Conservation (phyloP, 2,329 filamentous ascomycete species). For the Colletotrichum liaoningense region DNA sequence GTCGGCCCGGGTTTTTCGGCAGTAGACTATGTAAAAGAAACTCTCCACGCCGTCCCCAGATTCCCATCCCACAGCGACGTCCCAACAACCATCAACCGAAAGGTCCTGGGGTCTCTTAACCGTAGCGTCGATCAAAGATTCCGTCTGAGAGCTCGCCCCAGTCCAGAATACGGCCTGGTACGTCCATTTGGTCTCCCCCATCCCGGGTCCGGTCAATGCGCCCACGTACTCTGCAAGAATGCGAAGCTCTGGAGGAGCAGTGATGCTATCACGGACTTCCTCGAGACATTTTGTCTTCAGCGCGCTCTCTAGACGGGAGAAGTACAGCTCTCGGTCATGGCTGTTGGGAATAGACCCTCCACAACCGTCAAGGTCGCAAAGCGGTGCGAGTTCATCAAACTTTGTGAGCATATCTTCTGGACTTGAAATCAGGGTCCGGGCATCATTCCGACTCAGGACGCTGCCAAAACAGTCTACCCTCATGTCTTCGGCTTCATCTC, state of each 20-base stretch:
- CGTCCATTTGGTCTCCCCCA: background rate
- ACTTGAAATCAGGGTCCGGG: background rate
- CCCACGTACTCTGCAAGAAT: background rate
- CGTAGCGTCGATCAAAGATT: background rate
- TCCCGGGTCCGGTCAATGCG: background rate
- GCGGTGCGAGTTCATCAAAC: background rate
- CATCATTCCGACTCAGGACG: background rate
- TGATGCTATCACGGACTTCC: background rate
- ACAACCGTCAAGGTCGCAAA: background rate
- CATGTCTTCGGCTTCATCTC: background rate
- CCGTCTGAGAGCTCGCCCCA: background rate
- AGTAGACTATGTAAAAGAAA: conserved; percentile 1
- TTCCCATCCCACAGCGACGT: background rate
- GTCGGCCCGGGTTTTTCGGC: background rate
- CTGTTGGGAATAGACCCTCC: background rate
- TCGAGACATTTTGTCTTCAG: background rate
- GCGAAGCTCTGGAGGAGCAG: background rate
- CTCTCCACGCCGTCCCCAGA: background rate
- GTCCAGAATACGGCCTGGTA: background rate
- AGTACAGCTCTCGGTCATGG: background rate
- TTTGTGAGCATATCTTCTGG: background rate
- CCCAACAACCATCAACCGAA: background rate
- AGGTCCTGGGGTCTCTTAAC: background rate
- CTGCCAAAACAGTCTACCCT: background rate
- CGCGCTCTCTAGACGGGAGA: background rate